Evolutionary conservation across 208 protist genomes (phyloP), one percentile per base, ranked within the genome.

Genomic region (Wallacemonas sp.): DNA sequence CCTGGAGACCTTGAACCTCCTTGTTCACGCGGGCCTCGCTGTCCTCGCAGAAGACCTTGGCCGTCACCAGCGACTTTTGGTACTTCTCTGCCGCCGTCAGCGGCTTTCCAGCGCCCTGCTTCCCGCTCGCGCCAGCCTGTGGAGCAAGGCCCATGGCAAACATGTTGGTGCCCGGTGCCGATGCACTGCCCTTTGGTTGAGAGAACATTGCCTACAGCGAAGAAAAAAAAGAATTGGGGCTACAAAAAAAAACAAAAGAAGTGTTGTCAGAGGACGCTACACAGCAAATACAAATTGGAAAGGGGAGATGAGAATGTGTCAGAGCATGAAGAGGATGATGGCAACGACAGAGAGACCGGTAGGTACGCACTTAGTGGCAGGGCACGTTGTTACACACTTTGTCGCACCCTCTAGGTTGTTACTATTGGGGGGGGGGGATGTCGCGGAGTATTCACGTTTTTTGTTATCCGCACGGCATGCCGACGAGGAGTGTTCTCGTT

Each of bases 31-130:
- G 72, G 9, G 47, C 69, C 11, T 74, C 68, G 64, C 89, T 94
- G 39, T 90, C 82, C 55, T 92, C 86, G 36, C 88, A 62, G 52
- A 94, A 94, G 14, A 91, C 87, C 33, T 75, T 78, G 1, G 87
- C 90, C 6, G 79, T 88, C 17, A 86, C 78, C 11, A 89, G 46
- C n/a, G 81, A 80, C 62, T 89, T 81, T 48, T 87, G 70, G 65
- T 90, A 87, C 67, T 81, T 78, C 57, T 96, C 83, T 33, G 73
- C 76, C 19, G 74, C 61, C 0, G 74, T 82, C 17, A 88, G 77
- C 21, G 78, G 74, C 46, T 83, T 80, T 3, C 16, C 60, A 23
- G 32, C 30, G 34, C 47, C 21, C 5, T 29, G 19, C 0, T 23
- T 55, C 23, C 8, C 44, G 24, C 12, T 33, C 0, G 19, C 0